phyloP scores from a whole-genome alignment of 768 basidiomycete genomes.

The Mycena epipterygia region DNA sequence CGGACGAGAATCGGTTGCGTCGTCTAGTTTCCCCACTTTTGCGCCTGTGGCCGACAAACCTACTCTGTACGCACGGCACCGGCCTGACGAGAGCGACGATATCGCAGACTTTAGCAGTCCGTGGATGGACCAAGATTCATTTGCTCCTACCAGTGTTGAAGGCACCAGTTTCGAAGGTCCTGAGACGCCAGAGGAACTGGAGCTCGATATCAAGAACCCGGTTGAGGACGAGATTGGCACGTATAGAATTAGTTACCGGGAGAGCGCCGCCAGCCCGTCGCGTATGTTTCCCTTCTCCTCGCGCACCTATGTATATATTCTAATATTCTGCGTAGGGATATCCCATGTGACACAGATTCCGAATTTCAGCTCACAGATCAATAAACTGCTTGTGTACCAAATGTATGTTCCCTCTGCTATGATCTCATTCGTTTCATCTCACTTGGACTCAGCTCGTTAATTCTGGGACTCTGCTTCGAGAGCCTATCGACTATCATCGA shows the following conservation, averaged over 20 bases:
- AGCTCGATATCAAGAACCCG: conserved; percentile 17
- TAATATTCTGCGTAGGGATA: not conserved
- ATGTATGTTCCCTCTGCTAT: not conserved
- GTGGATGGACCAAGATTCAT: conserved; percentile 15
- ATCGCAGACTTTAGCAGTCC: not conserved
- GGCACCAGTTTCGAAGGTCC: conserved; percentile 6
- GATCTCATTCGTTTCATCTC: no score
- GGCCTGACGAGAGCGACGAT: not conserved
- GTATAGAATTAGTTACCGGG: conserved; percentile 24
- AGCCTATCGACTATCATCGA: not conserved
- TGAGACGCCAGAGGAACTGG: conserved; percentile 16
- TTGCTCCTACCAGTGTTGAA: conserved; percentile 4
- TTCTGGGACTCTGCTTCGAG: not conserved
- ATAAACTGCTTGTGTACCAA: conserved; percentile 8
- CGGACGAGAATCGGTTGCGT: conserved; percentile 5
- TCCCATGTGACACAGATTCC: conserved; percentile 18
- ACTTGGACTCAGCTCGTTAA: no score
- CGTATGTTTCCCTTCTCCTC: conserved; percentile 1
- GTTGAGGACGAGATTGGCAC: conserved; percentile 18
- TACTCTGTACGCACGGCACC: not conserved
- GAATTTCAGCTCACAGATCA: not conserved
- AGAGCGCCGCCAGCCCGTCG: conserved; percentile 9
- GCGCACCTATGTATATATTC: not conserved
- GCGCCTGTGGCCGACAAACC: conserved; percentile 12
- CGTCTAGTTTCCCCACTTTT: conserved; percentile 32